Base-by-base conservation (phyloP, 345 rosid genomes). In the Pistacia vera region DNA sequence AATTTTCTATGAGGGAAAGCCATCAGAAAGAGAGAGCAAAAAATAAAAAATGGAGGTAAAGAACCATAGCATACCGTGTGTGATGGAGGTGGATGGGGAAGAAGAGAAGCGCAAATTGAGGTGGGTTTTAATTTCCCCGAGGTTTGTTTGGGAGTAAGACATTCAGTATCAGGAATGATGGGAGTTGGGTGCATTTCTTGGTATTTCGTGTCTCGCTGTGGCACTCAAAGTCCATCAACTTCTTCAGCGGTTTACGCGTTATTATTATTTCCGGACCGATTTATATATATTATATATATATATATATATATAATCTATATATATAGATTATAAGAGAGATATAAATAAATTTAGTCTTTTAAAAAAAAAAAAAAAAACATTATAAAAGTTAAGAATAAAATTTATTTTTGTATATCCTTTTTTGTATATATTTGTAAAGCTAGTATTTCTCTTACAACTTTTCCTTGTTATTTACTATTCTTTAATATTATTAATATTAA, bases 231-330 rank as follows among this genome's bases (percentile, higher is more conserved):
- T 78, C 84, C 62, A 71, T 18, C 9, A 28, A 22, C 68, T 46
- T 65, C 41, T 6, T 7, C 11, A 11, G 69, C 38, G 59, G 2
- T 74, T 70, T 52, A 77, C 78, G 78, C 84, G 84, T 70, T 17
- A 67, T 65, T 30, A 30, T 30, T 30, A 30, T 25, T 25, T 25
- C 25, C 25, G 25, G 25, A 25, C 25, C 25, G 25, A 25, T 25
- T n/a, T n/a, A n/a, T n/a, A n/a, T n/a, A n/a, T n/a, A n/a, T n/a
- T n/a, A n/a, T n/a, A n/a, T n/a, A n/a, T n/a, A n/a, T n/a, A n/a
- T n/a, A n/a, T n/a, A n/a, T n/a, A n/a, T n/a, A n/a, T n/a, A n/a
- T n/a, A n/a, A n/a, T n/a, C n/a, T n/a, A n/a, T n/a, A n/a, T n/a
- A n/a, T n/a, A n/a, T n/a, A n/a, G n/a, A n/a, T n/a, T n/a, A n/a